These are phyloP conservation scores for Suhomyces vadensis DNA, from an alignment of 805 yeast species.

Conservation along the genomic window DNA sequence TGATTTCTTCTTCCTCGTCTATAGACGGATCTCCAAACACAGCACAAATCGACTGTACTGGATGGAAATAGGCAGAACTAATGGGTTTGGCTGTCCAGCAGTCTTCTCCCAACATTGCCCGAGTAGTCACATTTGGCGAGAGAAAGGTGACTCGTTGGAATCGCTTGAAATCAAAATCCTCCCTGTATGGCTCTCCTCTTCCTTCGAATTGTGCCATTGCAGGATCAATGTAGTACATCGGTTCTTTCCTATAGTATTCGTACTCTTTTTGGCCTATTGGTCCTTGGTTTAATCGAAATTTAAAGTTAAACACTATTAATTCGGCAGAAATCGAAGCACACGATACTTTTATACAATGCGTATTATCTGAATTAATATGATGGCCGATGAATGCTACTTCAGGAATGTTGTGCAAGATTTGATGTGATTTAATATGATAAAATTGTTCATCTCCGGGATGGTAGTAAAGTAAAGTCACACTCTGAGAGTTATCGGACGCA, in stretches of 20 bases:
- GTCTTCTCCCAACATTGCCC: slow-evolving; percentile 45
- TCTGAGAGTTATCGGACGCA: slow-evolving; percentile 56
- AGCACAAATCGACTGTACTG: slow-evolving; percentile 49
- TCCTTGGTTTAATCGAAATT: slow-evolving; percentile 26
- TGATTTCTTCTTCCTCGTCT: slow-evolving; percentile 29
- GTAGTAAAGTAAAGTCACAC: slow-evolving; percentile 42
- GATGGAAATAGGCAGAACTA: slow-evolving; percentile 41
- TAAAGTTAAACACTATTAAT: slow-evolving; percentile 39
- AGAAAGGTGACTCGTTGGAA: slow-evolving; percentile 26
- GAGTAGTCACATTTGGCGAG: slow-evolving; percentile 26
- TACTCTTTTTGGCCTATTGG: slow-evolving; percentile 23
- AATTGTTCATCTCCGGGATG: slow-evolving; percentile 25
- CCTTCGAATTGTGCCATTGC: slow-evolving; percentile 22
- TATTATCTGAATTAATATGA: slow-evolving; percentile 15
- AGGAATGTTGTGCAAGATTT: slow-evolving; percentile 55
- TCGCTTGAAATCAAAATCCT: slow-evolving; percentile 7
- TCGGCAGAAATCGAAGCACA: slow-evolving; percentile 52
- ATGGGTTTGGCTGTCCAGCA: slow-evolving; percentile 56
- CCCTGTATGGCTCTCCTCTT: slow-evolving; percentile 14
- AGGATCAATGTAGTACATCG: slow-evolving; percentile 28
- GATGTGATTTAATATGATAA: slow-evolving; percentile 38
- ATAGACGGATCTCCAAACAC: slow-evolving; percentile 48
- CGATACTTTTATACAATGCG: slow-evolving; percentile 30
- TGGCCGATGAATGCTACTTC: slow-evolving; percentile 43
- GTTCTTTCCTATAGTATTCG: slow-evolving; percentile 11